A percentile compares a stretch with the other conserved stretches of the same genome.
phyloP scores from a whole-genome alignment of 2,329 filamentous ascomycete species.

The Stromatinia cepivora region DNA sequence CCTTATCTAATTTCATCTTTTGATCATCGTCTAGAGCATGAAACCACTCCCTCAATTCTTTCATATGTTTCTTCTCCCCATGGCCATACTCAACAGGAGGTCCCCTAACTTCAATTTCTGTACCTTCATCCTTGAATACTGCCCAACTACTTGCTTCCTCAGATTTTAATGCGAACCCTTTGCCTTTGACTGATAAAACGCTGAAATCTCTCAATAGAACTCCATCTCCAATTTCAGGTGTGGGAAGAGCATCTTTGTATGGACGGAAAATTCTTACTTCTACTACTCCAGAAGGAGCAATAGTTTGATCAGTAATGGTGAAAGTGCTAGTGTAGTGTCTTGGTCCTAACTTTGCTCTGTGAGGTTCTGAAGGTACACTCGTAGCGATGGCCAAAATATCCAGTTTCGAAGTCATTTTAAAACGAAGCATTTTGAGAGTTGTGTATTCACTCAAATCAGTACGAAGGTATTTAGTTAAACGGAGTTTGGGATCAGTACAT shows the following conservation, averaged over 20 bases:
- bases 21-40: constrained; percentile 44
- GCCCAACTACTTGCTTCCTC: constrained; percentile 59
- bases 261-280: constrained; percentile 60
- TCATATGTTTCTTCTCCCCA: constrained; percentile 52
- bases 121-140: constrained; percentile 52
- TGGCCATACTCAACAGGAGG: constrained; percentile 58
- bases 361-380: constrained; percentile 51
- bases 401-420: constrained; percentile 49
- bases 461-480: constrained; percentile 34
- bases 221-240: constrained; percentile 56
- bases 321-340: constrained; percentile 61
- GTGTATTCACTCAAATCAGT: constrained; percentile 54
- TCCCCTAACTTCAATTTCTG: constrained; percentile 54
- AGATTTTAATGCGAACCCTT: constrained; percentile 55
- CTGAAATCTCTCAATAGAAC: constrained; percentile 59
- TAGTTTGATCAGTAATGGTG: constrained; percentile 56
- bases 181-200: constrained; percentile 53
- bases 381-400: constrained; percentile 59
- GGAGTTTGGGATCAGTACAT: constrained; percentile 33
- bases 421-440: constrained; percentile 53
- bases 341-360: constrained; percentile 57
- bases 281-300: constrained; percentile 50
- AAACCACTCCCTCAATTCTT: constrained; percentile 50
- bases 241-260: constrained; percentile 57
- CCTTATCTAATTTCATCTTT: constrained; percentile 10